Base-by-base conservation (phyloP, 2,329 filamentous ascomycete genomes). In the Triangularia verruculosa region DNA sequence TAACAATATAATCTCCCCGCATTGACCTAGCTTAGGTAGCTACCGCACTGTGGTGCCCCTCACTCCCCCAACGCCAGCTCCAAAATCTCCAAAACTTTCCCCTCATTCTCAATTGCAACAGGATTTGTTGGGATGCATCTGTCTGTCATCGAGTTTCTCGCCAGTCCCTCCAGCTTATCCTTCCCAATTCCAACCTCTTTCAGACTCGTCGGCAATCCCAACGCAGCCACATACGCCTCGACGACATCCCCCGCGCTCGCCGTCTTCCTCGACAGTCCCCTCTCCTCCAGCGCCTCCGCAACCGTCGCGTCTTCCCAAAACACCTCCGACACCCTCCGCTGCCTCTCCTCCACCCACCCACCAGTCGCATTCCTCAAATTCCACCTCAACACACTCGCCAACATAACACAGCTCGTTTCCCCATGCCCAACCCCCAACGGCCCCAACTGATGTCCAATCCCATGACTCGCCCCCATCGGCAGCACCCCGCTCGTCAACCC, bases 341-440 rank as follows among this genome's bases (percentile, higher is more conserved):
- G 83, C 17, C 77, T 73, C 8, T 77, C 75, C 2, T 69, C 60
- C 11, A 67, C 57, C 61, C 64, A 64, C 7, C 15, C 78, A 9
- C 2, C 30, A 9, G 9, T 13, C 34, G 32, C 28, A 57, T 77
- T 72, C 34, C 70, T 72, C 1, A 76, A 74, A 63, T 87, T 88
- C 69, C 78, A 87, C 69, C 81, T 83, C 70, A 82, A 82, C 5
- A 88, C 83, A 0, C 81, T 78, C 0, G 85, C 84, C 34, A 82
- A 76, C 61, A 85, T 75, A 54, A 83, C 80, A 70, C 80, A 88
- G 67, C 81, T 85, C 27, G 84, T 88, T 72, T 86, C 84, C 11
- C 85, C 85, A 69, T 88, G 85, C 0, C 82, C 80, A 1, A 87
- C 84, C 0, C 84, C 84, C 2, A 84, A 71, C 0, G 84, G 83